Conservation (phyloP, 176 grass and related monocot genomes). For the Zizania latifolia region DNA sequence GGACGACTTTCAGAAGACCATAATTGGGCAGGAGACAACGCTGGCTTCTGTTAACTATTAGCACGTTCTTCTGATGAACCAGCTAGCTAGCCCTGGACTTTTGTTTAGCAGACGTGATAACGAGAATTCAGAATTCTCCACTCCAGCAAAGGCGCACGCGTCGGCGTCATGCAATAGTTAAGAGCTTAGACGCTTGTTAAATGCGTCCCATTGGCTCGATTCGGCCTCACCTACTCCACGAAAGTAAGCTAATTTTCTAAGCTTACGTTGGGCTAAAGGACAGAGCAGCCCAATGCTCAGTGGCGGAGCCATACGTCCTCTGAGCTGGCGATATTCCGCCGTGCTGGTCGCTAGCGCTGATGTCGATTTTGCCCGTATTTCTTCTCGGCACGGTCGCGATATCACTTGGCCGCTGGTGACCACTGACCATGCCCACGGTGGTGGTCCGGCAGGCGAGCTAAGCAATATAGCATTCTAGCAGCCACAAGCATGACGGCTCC, state of each 20-base stretch:
- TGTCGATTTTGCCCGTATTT: neutral
- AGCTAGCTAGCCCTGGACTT: neutral
- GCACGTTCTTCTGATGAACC: neutral
- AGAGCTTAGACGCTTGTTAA: neutral
- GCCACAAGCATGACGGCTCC: neutral
- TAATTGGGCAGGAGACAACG: neutral
- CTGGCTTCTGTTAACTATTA: neutral
- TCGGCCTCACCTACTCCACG: neutral
- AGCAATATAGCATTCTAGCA: too few relatives aligned
- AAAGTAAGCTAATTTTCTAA: neutral
- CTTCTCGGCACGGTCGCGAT: neutral
- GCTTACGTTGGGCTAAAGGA: neutral
- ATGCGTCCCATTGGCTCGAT: neutral
- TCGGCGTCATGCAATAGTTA: neutral
- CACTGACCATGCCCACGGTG: neutral
- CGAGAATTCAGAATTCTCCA: neutral
- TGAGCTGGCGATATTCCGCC: constrained; percentile 22
- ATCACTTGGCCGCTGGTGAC: neutral
- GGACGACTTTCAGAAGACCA: neutral
- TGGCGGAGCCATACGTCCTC: neutral
- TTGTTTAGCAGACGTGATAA: neutral
- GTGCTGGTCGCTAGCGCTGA: neutral
- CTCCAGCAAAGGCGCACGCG: neutral
- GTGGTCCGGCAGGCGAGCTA: neutral
- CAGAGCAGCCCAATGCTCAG: neutral